Evolutionary conservation across 192 early-diverging fungal species (phyloP), one percentile per base, ranked within the genome.

Genomic region (Podila epigama): DNA sequence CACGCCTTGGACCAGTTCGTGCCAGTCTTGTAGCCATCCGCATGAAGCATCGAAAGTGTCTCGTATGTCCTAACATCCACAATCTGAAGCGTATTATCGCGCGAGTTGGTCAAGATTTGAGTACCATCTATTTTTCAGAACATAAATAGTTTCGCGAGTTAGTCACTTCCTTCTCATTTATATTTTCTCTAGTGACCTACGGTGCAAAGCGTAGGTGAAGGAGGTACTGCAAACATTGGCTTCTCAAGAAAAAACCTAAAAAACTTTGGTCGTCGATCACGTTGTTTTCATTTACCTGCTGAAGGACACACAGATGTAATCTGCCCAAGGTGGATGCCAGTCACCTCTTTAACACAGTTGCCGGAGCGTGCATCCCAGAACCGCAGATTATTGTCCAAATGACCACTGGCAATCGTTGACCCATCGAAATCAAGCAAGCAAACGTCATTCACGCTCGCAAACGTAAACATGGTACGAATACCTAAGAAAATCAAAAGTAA

Each of bases 361-460:
- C 93, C 95, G 1, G 90, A 85, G 32, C 87, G 82, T 20, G 91
- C 88, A 81, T 99, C 96, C 96, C 96, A 99, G 11, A 97, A 79
- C 28, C 96, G 88, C 54, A 99, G 65, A 65, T 90, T 96, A 68
- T 94, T 94, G 81, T 99, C 96, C 61, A 99, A 80, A 81, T 99
- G 97, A 12, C 95, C 97, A 62, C 93, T 96, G 18, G 90, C 92
- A 52, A 98, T 88, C 8, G 93, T 86, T 18, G 89, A 75, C 39
- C 92, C 91, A 66, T 69, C 51, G 66, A 58, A 60, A 73, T 95
- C 91, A 60, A 97, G 64, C 20, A 93, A 80, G 33, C 87, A 85
- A 20, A 99, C 70, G 82, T 98, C 97, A 70, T 97, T 97, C 81
- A 96, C 97, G 70, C 93, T 94, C 29, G 96, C 97, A 60, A 95